phyloP scores from a whole-genome alignment of 768 basidiomycete species.

The Tylopilus plumbeoviolaceoides region DNA sequence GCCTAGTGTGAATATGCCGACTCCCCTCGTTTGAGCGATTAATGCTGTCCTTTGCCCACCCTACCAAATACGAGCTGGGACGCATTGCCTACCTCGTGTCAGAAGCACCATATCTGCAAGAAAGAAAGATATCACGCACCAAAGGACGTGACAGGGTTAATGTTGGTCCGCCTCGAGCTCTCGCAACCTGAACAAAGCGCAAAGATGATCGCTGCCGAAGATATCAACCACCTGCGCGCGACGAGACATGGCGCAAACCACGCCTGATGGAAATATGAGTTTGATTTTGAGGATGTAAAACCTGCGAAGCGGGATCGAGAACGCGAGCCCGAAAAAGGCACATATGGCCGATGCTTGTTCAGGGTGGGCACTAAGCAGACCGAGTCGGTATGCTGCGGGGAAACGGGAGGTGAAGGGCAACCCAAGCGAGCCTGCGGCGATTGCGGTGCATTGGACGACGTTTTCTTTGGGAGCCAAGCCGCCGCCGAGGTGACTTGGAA shows the following conservation, averaged over 20 bases:
- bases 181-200: constrained; percentile 64
- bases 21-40: constrained; percentile 13
- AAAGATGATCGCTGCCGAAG: constrained; percentile 40
- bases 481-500: constrained; percentile 43
- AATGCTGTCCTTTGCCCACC: constrained; percentile 44
- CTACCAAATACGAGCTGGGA: constrained; percentile 66
- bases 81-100: constrained; percentile 31
- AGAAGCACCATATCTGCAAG: not conserved
- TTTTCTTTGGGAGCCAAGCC: constrained; percentile 66
- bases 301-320: constrained; percentile 58
- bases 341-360: constrained; percentile 47
- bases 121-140: constrained; percentile 15
- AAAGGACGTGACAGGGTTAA: constrained; percentile 59
- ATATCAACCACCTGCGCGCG: not conserved
- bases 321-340: constrained; percentile 64
- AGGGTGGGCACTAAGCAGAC: constrained; percentile 44
- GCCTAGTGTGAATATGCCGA: constrained; percentile 19
- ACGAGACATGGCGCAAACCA: constrained; percentile 38
- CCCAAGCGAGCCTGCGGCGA: constrained; percentile 54
- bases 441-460: constrained; percentile 16
- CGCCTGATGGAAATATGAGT: constrained; percentile 59
- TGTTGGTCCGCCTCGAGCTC: constrained; percentile 53
- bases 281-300: constrained; percentile 63
- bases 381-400: constrained; percentile 56
- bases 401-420: constrained; percentile 57